Percentiles rank a stretch among this genome's conserved stretches.
phyloP scores from a whole-genome alignment of 306 rosid genomes.

The apple (Malus domestica) region ASM211411v1 NC_041797.1:35666001-35666500 shows the following conservation, averaged over 20 bases:
- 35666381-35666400: too few relatives aligned
- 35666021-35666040: conserved; percentile 18
- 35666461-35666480: too few relatives aligned
- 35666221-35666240: background rate
- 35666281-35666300: too few relatives aligned
- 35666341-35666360: too few relatives aligned
- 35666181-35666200: background rate
- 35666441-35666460: too few relatives aligned
- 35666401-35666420: too few relatives aligned
- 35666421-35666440: too few relatives aligned
- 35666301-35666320: too few relatives aligned
- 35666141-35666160: background rate
- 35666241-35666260: background rate
- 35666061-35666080: conserved; percentile 27
- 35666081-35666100: conserved; percentile 24
- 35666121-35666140: conserved; percentile 28
- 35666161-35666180: background rate
- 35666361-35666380: background rate
- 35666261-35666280: too few relatives aligned
- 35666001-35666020: conserved; percentile 29
- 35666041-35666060: conserved; percentile 26
- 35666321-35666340: too few relatives aligned
- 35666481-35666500: too few relatives aligned
- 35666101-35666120: conserved; percentile 23
- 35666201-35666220: background rate